Evolutionary conservation across 163 green algal genomes (phyloP), one percentile per base, ranked within the genome.

Genomic region (Coccomyxa subellipsoidea): DNA sequence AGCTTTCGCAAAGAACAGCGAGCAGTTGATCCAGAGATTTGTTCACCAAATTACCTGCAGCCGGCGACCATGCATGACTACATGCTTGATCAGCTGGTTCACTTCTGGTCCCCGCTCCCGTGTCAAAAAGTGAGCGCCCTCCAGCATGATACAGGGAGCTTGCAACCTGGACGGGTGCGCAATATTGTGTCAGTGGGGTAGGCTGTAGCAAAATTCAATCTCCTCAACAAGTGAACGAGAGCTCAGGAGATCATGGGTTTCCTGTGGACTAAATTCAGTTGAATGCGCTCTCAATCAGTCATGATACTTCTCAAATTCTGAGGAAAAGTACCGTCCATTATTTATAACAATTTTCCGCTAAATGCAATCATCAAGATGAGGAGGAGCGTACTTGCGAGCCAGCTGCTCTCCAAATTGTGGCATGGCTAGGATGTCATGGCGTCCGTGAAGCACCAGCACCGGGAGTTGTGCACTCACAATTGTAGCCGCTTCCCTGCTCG

Each of bases 61-160:
- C 21, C 66, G 66, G 10, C 66, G 66, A 8, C 70, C 70, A 34
- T 77, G 70, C 70, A 77, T 31, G 72, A 88, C 77, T 34, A 86
- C 70, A 47, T 82, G 75, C 18, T 77, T 72, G 39, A 88, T 80
- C 35, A 88, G 75, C 38, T 76, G 37, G 69, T 86, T 86, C 66
- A 90, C 82, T 73, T 91, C 69, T 1, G 39, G n/a, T 5, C 87
- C 87, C 29, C 84, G 82, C 66, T 91, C 87, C 0, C 89, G 79
- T 7, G 82, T 77, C 10, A 90, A 81, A 69, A 92, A 89, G 75
- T 92, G 89, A 40, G 84, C 89, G 4, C 87, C 84, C 39, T 91
- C 84, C 79, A 92, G 39, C 83, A 91, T 76, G 66, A 91, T 81
- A 75, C 87, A 84, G 7, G 87, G 81, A 7, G 84, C 85, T n/a